Conservation (phyloP, 164 flowering plant genomes). For the Euptelea pleiosperma region DNA sequence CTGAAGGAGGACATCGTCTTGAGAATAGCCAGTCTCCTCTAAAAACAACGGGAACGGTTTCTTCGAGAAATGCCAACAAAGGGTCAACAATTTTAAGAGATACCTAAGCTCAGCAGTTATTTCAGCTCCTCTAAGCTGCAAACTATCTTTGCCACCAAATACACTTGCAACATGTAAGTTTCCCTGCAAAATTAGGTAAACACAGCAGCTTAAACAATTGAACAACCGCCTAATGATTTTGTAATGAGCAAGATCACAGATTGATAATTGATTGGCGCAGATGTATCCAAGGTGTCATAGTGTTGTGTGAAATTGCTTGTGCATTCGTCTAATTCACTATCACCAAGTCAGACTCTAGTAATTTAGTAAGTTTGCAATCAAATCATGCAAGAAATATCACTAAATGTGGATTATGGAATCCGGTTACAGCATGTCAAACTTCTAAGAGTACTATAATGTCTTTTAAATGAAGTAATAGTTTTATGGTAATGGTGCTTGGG, state of each 20-base stretch:
- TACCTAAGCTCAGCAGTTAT: slow-evolving; percentile 64
- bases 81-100: slow-evolving; percentile 68
- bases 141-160: slow-evolving; percentile 78
- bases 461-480: too few species aligned
- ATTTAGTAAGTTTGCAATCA: too few species aligned
- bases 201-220: background rate
- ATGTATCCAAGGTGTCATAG: too few species aligned
- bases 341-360: background rate
- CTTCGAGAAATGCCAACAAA: slow-evolving; percentile 97
- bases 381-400: too few species aligned
- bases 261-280: background rate
- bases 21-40: slow-evolving; percentile 79
- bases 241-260: background rate
- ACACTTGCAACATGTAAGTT: slow-evolving; percentile 59
- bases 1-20: slow-evolving; percentile 80
- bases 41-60: slow-evolving; percentile 82
- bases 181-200: slow-evolving; percentile 57
- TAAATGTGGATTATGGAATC: too few species aligned
- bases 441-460: too few species aligned
- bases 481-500: background rate
- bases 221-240: background rate
- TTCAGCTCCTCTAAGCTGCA: slow-evolving; percentile 66
- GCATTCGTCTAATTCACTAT: background rate
- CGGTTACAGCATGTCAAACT: too few species aligned
- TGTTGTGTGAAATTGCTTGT: too few species aligned